Base-by-base conservation (phyloP, 345 rosid genomes). In the Passiflora organensis region DNA sequence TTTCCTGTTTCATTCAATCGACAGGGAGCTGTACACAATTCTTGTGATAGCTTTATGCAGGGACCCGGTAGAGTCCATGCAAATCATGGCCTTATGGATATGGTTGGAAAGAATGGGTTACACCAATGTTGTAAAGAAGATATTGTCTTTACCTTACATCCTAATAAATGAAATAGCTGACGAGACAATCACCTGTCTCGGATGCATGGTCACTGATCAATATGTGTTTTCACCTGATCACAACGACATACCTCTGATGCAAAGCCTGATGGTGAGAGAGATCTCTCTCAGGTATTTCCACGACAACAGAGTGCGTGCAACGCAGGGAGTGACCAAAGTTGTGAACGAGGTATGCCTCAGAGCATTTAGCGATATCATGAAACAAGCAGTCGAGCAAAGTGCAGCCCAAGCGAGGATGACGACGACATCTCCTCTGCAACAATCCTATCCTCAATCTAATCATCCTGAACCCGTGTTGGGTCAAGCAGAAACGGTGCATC, bases 41-140 rank as follows among this genome's bases (percentile, higher is more conserved):
- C 79, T 81, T 13, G 80, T 69, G 32, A 63, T 76, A 8, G 47
- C 39, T 4, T 66, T 84, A 12, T 43, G 58, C 51, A 55, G 83
- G 23, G 81, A 84, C 32, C 85, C 83, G 0, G 21, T 60, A n/a
- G 77, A 81, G 56, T 70, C 76, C 0, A 45, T 81, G 67, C 69
- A 72, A 1, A 47, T 74, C 3, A 37, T 82, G 39, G 87, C 79
- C 22, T 25, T 82, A 2, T 80, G 74, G 76, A 47, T 81, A 1
- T 79, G 87, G 91, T 55, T 79, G 32, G 91, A 84, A 58, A 47
- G 71, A 25, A 48, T 45, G 5, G 78, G 83, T 16, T 68, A 47
- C 28, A 36, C 4, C 6, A 2, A 56, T 2, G 19, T 70, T 2
- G 73, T 81, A 0, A 16, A 55, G 39, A 77, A 69, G 18, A 69